Conservation (phyloP, 1,284 basidiomycete species). For the Ustilago bromivora region DNA sequence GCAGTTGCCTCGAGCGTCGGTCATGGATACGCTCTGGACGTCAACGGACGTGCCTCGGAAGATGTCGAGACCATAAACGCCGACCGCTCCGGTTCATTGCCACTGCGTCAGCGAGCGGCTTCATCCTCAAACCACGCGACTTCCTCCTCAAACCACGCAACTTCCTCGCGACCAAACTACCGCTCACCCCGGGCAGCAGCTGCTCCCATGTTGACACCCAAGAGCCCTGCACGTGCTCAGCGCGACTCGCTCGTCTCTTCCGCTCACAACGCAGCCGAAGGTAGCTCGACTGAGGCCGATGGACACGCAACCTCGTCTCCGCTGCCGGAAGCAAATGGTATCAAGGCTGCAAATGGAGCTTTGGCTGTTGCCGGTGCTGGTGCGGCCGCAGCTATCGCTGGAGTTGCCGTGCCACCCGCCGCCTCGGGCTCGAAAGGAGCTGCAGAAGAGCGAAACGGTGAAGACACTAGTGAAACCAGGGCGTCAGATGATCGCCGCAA, state of each 20-base stretch:
- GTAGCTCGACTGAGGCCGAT: constrained; percentile 31
- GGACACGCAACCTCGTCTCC: constrained; percentile 26
- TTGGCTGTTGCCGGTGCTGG: constrained; percentile 18
- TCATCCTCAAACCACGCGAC: constrained; percentile 13
- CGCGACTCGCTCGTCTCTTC: constrained; percentile 25
- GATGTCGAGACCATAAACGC: constrained; percentile 47
- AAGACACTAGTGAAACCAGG: background rate
- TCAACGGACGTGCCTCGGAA: constrained; percentile 18
- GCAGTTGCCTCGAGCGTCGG: constrained; percentile 36
- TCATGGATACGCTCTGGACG: constrained; percentile 22
- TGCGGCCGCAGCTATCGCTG: constrained; percentile 29
- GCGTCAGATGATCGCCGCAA: background rate
- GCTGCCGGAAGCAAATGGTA: background rate
- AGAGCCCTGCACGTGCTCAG: constrained; percentile 26
- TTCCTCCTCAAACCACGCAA: constrained; percentile 9
- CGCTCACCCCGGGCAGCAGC: constrained; percentile 9
- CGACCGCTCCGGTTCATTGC: constrained; percentile 10
- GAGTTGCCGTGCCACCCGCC: constrained; percentile 20
- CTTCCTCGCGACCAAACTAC: constrained; percentile 19
- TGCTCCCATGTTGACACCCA: constrained; percentile 29
- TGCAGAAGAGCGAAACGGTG: background rate
- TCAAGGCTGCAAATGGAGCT: constrained; percentile 3
- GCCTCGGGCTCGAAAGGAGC: background rate
- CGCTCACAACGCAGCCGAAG: constrained; percentile 15
- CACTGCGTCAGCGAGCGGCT: constrained; percentile 24